Evolutionary conservation across 768 basidiomycete species (phyloP).

Genomic region (Boletellus emodensis): DNA sequence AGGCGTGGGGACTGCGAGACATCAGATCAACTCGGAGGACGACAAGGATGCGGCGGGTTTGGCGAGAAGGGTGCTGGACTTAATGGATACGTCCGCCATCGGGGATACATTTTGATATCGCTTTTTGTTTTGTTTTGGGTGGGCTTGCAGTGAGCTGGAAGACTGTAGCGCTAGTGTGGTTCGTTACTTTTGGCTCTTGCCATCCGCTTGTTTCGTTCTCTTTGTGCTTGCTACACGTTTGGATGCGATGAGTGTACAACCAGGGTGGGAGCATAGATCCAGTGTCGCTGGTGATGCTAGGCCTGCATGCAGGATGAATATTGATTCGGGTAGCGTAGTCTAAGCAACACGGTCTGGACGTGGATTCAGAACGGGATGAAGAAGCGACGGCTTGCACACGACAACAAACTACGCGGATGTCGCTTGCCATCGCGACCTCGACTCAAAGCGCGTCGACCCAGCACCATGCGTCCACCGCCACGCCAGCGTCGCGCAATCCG

Average conservation of each 20-base stretch:
- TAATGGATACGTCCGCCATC: conserved; percentile 34
- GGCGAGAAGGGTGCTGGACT: conserved; percentile 55
- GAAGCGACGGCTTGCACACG: too few species aligned
- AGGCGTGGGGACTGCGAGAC: conserved; percentile 5
- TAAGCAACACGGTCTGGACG: too few species aligned
- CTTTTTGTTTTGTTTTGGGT: background rate
- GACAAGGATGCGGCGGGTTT: conserved; percentile 56
- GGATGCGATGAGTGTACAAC: too few species aligned
- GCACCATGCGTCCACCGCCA: conserved; percentile 8
- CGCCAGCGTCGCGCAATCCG: conserved; percentile 50
- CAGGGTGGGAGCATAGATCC: too few species aligned
- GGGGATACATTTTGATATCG: conserved; percentile 20
- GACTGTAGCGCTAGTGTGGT: background rate
- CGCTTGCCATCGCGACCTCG: conserved; percentile 5
- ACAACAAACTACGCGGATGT: conserved; percentile 1
- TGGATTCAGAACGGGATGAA: too few species aligned
- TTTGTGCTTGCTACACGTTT: too few species aligned
- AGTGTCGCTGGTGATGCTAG: too few species aligned
- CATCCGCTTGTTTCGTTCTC: too few species aligned
- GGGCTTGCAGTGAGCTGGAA: background rate
- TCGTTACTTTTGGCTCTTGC: too few species aligned
- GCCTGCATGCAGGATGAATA: too few species aligned
- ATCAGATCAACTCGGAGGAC: conserved; percentile 48
- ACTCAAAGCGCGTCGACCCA: conserved; percentile 3
- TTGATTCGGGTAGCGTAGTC: too few species aligned